A percentile compares a stretch with the other conserved stretches of the same genome.
Conservation (phyloP, 2,329 filamentous ascomycete genomes). For the Pseudocercospora ulei region DNA sequence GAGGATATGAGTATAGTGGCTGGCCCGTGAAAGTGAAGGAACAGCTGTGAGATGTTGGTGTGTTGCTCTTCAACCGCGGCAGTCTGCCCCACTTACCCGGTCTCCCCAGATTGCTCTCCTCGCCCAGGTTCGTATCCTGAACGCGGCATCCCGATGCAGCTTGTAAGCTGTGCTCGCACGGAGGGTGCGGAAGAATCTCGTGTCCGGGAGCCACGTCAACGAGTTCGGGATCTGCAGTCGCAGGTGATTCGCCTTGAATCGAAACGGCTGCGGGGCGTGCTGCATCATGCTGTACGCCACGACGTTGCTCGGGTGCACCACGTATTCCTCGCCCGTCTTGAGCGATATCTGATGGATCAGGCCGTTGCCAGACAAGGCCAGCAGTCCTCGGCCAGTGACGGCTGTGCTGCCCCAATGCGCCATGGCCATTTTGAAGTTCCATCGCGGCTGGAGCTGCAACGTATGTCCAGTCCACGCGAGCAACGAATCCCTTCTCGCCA, state of each 20-base stretch:
- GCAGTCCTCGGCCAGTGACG: conserved; percentile 75
- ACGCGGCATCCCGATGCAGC: conserved; percentile 53
- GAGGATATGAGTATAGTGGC: conserved; percentile 79
- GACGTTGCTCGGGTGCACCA: conserved; percentile 80
- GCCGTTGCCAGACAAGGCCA: conserved; percentile 74
- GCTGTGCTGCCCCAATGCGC: conserved; percentile 87
- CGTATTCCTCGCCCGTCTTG: conserved; percentile 74
- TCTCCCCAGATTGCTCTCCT: conserved; percentile 88
- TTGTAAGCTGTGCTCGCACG: conserved; percentile 65
- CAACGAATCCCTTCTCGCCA: conserved; percentile 75
- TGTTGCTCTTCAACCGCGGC: background rate
- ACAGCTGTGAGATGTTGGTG: conserved; percentile 48
- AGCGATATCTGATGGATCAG: conserved; percentile 81
- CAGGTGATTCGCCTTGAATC: conserved; percentile 67
- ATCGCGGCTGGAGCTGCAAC: conserved; percentile 61
- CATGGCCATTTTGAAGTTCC: conserved; percentile 63
- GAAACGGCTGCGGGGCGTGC: conserved; percentile 68
- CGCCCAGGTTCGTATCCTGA: conserved; percentile 63
- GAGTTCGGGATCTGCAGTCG: conserved; percentile 67
- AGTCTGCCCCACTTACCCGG: conserved; percentile 44
- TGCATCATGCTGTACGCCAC: conserved; percentile 76
- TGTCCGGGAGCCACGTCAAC: conserved; percentile 55
- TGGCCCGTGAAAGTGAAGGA: conserved; percentile 81
- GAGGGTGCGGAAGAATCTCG: conserved; percentile 64
- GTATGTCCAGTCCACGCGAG: conserved; percentile 96